Evolutionary conservation across 1,284 basidiomycete species (phyloP).

Genomic region (Leccinum angustisporum): DNA sequence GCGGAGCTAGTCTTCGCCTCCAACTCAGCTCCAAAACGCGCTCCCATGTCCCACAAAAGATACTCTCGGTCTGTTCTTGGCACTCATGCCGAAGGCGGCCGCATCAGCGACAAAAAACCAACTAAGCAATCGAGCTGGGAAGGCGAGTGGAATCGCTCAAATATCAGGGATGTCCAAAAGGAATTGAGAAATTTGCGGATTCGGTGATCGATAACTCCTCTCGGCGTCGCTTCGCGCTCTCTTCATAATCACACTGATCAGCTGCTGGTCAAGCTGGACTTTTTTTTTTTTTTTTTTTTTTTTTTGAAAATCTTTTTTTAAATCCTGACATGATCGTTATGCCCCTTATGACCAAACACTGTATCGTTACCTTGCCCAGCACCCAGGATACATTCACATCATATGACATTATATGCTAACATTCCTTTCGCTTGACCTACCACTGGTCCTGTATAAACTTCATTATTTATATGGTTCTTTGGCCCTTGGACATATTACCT

Average conservation of each 20-base stretch:
- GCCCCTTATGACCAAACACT: conserved; percentile 7
- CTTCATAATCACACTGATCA: not conserved
- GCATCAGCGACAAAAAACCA: not conserved
- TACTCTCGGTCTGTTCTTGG: conserved; percentile 19
- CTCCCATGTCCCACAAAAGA: not conserved
- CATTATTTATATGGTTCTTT: conserved; percentile 4
- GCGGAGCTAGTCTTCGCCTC: conserved; percentile 37
- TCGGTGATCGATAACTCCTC: conserved; percentile 6
- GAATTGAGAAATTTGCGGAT: conserved; percentile 28
- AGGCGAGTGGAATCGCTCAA: conserved; percentile 35
- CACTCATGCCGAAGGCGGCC: not conserved
- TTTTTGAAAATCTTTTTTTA: too few species aligned
- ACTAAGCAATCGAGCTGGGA: conserved; percentile 21
- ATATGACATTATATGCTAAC: conserved; percentile 8
- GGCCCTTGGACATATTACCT: not conserved
- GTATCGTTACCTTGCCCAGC: conserved; percentile 10
- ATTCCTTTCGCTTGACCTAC: not conserved
- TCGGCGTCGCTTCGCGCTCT: not conserved
- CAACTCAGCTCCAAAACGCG: conserved; percentile 11
- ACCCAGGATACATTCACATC: conserved; percentile 6
- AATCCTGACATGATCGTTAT: not conserved
- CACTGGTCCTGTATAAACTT: not conserved
- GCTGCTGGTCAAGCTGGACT: conserved; percentile 18
- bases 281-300: too few species aligned
- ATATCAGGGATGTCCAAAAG: conserved; percentile 32